Evolutionary conservation across 768 basidiomycete species (phyloP), one percentile per base, ranked within the genome.

Genomic region (Piloderma croceum): DNA sequence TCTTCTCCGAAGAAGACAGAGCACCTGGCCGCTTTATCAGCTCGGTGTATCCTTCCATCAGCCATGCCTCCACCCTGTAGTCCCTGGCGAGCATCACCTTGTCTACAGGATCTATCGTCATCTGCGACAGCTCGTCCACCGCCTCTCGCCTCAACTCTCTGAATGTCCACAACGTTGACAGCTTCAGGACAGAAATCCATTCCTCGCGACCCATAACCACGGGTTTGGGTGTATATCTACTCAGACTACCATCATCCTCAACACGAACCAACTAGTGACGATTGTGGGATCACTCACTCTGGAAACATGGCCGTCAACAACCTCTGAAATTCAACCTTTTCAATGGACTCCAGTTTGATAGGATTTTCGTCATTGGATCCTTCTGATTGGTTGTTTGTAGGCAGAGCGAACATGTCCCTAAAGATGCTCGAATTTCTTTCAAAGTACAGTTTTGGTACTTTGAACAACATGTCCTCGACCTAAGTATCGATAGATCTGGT

Each of bases 301-400:
- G 41, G 41, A n/a, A 19, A 23, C 17, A 42, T 33, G 3, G 36
- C 23, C 34, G 27, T 35, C 17, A 42, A 22, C 21, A 42, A 33
- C 15, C 36, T 33, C 40, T 46, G 11, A 45, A 52, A 19, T 47
- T 55, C 22, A 31, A 58, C 17, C 24, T 58, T 31, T 31, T 60
- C 20, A 47, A 50, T 15, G 49, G 58, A 38, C 39, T 43, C 29
- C 35, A 40, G 36, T 23, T 45, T 21, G 35, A 48, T 54, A 49
- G 46, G 45, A 36, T 35, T 36, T 13, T 42, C 34, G 31, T 42
- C 41, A n/a, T 31, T 23, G n/a, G 12, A 20, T 6, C 23, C 34
- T 36, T 42, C n/a, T 6, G 5, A 7, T 10, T 17, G 4, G 11
- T 20, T 22, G 20, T 24, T 10, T 24, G 15, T n/a, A 17, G 36